Evolutionary conservation across 495 filamentous ascomycete genomes (phyloP), one percentile per base, ranked within the genome.

Genomic region (Trichodelitschia bisporula): DNA sequence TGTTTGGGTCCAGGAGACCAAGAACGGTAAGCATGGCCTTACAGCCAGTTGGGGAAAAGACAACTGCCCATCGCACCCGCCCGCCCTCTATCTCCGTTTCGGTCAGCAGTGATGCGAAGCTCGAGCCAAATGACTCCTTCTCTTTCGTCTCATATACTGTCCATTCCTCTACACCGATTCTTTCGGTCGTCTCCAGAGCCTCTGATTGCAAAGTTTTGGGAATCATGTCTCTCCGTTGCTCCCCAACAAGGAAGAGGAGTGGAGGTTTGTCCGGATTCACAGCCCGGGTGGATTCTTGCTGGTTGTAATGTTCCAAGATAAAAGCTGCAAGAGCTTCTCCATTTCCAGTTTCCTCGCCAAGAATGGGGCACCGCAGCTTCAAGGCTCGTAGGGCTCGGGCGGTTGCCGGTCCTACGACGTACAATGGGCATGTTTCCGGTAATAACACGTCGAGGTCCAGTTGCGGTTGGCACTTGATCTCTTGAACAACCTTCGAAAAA

Each of bases 341-440:
- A 28, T 66, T 89, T 3, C 84, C 89, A 1, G 73, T 66, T 19
- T 83, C 66, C 19, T 70, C 64, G 28, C 86, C 89, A 3, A 51
- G 20, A 11, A 58, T 45, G 0, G 47, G 44, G 25, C 41, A 39
- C 12, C 26, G 40, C 18, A 54, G 37, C 21, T 56, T 50, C 4
- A 84, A 55, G 2, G 68, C 62, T 25, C 55, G 54, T 21, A 91
- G 52, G 3, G 77, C 69, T 17, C 69, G 61, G 6, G 69, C 73
- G 4, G 86, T 97, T 3, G 86, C 86, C 4, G 86, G 84, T 0
- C 86, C 86, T 35, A 97, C 86, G 20, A 74, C 78, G 49, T 93
- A 97, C 13, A 91, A 53, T 16, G 69, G 63, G 26, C 77, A 6
- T n/a, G 21, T 6, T n/a, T 24, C n/a, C 6, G 21, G 21, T 24